Base-by-base conservation (phyloP, 2,329 filamentous ascomycete species). In the Anthostomella pinea region DNA sequence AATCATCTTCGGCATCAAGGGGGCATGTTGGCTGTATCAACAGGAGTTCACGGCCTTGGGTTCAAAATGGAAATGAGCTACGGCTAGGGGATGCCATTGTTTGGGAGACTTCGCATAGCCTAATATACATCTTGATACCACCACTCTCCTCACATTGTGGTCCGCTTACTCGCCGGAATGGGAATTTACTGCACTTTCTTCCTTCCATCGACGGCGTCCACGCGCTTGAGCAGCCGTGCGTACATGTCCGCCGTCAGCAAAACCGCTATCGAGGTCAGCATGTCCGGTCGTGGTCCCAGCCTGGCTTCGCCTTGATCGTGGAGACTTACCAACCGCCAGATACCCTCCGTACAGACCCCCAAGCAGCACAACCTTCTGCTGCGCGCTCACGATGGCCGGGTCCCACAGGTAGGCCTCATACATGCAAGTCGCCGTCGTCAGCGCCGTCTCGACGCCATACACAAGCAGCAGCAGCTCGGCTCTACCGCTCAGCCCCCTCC, bases 191-290 rank as follows among this genome's bases (percentile, higher is more conserved):
- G 64, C 11, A 45, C 55, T 57, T 76, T 77, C 49, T 68, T 64
- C 39, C 54, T 62, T 21, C 26, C 40, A 4, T 59, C 51, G 0
- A 38, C 45, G 5, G 39, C 46, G 22, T 62, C 57, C 10, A 72
- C 56, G 7, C 75, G 68, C 6, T 48, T 57, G 7, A 75, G 51
- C 1, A 80, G 58, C n/a, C 77, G 65, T 22, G 53, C 32, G 32
- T 69, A 75, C 76, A 80, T 79, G 46, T 80, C 76, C 15, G 67
- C 47, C 8, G 67, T 71, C 56, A 79, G 63, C 2, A 76, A 9
- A 0, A 64, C 45, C 10, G 76, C 76, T 79, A 32, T 5, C 6
- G 21, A 24, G 11, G 19, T n/a, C n/a, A n/a, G n/a, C n/a, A n/a
- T n/a, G n/a, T n/a, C n/a, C n/a, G n/a, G n/a, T n/a, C n/a, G n/a